Evolutionary conservation across 371 early-diverging fungal genomes (phyloP).

Genomic region (Lichtheimia ramosa): DNA sequence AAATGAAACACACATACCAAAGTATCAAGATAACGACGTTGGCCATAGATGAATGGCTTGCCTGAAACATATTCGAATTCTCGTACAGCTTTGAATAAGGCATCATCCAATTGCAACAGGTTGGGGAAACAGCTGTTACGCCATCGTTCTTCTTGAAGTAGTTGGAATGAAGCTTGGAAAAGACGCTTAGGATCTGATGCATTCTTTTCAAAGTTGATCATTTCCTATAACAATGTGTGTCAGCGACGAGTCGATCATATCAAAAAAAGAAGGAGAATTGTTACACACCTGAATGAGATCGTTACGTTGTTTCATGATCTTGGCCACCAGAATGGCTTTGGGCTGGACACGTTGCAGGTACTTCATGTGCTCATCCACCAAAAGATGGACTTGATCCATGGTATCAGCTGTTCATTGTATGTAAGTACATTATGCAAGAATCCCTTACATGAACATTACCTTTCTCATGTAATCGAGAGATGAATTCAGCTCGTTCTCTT

Average conservation of each 20-base stretch:
- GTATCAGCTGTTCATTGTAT: conserved; percentile 29
- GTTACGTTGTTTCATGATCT: conserved; percentile 56
- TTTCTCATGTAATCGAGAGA: conserved; percentile 37
- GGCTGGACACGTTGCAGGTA: conserved; percentile 43
- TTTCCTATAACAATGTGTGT: conserved; percentile 42
- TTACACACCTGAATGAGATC: conserved; percentile 56
- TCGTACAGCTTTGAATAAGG: conserved; percentile 56
- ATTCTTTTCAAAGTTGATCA: conserved; percentile 84
- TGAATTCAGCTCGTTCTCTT: conserved; percentile 44
- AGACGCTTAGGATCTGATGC: conserved; percentile 87
- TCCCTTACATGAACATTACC: conserved; percentile 29
- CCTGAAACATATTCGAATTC: conserved; percentile 53
- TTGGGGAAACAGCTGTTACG: conserved; percentile 83
- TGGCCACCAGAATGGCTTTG: conserved; percentile 42
- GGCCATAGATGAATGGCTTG: conserved; percentile 57
- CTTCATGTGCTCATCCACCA: conserved; percentile 38
- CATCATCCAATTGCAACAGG: conserved; percentile 73
- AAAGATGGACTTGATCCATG: conserved; percentile 26
- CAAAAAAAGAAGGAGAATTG: not conserved
- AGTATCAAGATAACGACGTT: conserved; percentile 50
- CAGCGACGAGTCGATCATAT: too few relatives aligned
- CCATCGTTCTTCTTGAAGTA: conserved; percentile 87
- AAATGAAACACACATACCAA: conserved; percentile 22
- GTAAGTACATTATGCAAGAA: conserved; percentile 1
- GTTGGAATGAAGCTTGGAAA: conserved; percentile 79